Evolutionary conservation across 1,139 yeast species (phyloP).

Genomic region (Blastobotrys petasosporus): DNA sequence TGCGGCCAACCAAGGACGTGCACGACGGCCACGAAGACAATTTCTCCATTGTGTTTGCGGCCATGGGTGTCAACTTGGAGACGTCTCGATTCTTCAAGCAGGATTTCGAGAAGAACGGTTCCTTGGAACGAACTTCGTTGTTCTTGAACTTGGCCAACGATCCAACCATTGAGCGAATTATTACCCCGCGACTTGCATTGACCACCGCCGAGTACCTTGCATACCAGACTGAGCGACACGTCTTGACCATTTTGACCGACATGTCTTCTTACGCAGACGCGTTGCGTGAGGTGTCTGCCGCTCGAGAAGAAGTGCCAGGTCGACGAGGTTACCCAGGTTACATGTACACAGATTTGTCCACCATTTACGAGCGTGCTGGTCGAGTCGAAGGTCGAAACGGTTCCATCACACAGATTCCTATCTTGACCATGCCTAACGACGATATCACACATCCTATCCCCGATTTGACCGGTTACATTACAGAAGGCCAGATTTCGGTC

Average conservation of each 20-base stretch:
- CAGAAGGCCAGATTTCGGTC: slow-evolving; percentile 96
- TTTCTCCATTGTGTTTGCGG: slow-evolving; percentile 97
- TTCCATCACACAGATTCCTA: slow-evolving; percentile 97
- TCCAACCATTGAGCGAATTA: slow-evolving; percentile 98
- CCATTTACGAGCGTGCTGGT: slow-evolving; percentile 99
- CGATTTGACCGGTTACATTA: slow-evolving; percentile 98
- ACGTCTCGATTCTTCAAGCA: slow-evolving; percentile 94
- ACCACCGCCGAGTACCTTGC: slow-evolving; percentile 98
- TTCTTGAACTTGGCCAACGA: slow-evolving; percentile 97
- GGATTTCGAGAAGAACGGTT: slow-evolving; percentile 98
- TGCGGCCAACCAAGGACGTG: slow-evolving; percentile 98
- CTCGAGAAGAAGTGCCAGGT: slow-evolving; percentile 99
- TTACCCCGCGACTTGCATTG: slow-evolving; percentile 98
- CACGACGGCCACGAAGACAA: slow-evolving; percentile 99
- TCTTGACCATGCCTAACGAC: slow-evolving; percentile 98
- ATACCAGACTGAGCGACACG: slow-evolving; percentile 98
- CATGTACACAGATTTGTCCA: slow-evolving; percentile 98
- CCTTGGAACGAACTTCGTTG: slow-evolving; percentile 93
- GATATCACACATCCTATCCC: slow-evolving; percentile 99
- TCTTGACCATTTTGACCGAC: slow-evolving; percentile 93
- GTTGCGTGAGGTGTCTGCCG: slow-evolving; percentile 98
- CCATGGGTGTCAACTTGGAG: slow-evolving; percentile 94
- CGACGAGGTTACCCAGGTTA: slow-evolving; percentile 99
- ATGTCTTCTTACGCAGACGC: slow-evolving; percentile 99
- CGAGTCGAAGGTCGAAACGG: slow-evolving; percentile 99